Base-by-base conservation (phyloP, 2,329 filamentous ascomycete species). In the Corynespora cassiicola region DNA sequence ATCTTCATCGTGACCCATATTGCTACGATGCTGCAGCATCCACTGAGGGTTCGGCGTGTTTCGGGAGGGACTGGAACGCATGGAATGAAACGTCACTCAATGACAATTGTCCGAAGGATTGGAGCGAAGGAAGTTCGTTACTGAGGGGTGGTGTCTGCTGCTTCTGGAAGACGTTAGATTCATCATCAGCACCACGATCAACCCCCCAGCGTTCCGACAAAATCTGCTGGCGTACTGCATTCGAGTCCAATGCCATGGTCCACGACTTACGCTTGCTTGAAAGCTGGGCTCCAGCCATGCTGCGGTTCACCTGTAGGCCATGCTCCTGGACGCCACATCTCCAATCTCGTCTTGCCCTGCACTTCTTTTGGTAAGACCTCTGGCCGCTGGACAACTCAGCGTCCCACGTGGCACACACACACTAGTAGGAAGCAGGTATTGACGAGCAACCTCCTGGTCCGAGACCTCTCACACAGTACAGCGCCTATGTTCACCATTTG, bases 191-290 rank as follows among this genome's bases (percentile, higher is more conserved):
- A n/a, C n/a, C n/a, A n/a, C n/a, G n/a, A n/a, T n/a, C n/a, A n/a
- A n/a, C n/a, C n/a, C n/a, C n/a, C 35, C 22, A 40, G 38, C 41
- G 38, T 25, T 22, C 32, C 14, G 38, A 33, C 21, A 16, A 37
- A 26, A 52, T 51, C 44, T 45, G 39, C 40, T 46, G 44, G 28
- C 36, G 14, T 25, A 34, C 37, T 50, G 44, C 48, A 52, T 31
- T 18, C 27, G 41, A 36, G 37, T 33, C 55, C 55, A 42, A 33
- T 19, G 46, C 35, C 23, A 44, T 42, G 55, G 54, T 45, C 21
- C 24, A 16, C 31, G 52, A 50, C 16, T 31, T 33, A 36, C 37
- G 33, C 17, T 36, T 50, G 46, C 48, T 42, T 45, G 12, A 28
- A 14, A 21, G 24, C 40, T 32, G 39, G 39, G 42, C 42, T 44